Base-by-base conservation (phyloP, 2,329 filamentous ascomycete genomes). In the Eutypa lata region DNA sequence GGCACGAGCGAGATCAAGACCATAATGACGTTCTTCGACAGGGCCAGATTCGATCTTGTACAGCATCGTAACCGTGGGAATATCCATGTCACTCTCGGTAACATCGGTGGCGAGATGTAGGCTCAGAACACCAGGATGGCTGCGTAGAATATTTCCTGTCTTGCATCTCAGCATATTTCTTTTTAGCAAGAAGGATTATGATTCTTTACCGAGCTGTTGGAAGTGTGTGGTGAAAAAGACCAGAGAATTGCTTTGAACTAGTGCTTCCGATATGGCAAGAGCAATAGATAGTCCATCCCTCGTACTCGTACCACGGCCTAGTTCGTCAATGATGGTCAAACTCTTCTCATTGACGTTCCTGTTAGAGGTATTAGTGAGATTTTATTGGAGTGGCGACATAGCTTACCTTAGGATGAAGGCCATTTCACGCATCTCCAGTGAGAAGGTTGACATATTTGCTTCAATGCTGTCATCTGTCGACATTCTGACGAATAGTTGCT, bases 141-240 rank as follows among this genome's bases (percentile, higher is more conserved):
- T 86, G 1, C 81, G 77, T 55, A 97, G 77, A 35, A 93, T 89
- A 2, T 80, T 81, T 0, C 91, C 87, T 78, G 40, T 7, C 31
- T 22, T 53, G 22, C 33, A 8, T 13, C 50, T 61, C 14, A 58
- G 59, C 6, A 50, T 33, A 28, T 48, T 31, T n/a, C n/a, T 31
- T n/a, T 21, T 14, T 6, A 16, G 13, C 22, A 13, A 21, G 16
- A 10, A 16, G 3, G 8, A 19, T 46, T 7, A 16, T 26, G 3
- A 8, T 8, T 16, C 47, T 73, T 57, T 67, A 80, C 78, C 71
- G 2, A 99, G 77, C 56, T 97, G 90, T 35, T 83, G 78, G 66
- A 97, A 99, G 66, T 99, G 95, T 0, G 94, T 97, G 2, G 88
- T 91, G 70, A 99, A 99, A 86, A 91, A 97, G 0, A 97, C 84